Conservation (phyloP, 768 basidiomycete species). For the Rhizopogon roseolus region DNA sequence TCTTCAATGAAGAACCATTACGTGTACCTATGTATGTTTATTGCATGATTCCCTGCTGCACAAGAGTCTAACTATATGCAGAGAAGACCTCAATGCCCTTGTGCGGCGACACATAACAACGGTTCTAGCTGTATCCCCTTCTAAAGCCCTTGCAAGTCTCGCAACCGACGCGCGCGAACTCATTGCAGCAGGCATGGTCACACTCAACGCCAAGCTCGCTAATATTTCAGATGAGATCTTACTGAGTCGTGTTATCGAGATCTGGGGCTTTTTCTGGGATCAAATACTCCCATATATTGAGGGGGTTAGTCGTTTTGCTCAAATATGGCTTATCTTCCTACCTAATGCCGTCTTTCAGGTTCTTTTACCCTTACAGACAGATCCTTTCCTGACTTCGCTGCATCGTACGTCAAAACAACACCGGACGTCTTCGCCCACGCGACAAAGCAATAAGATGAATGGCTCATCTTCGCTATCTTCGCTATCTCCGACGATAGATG, state of each 20-base stretch:
- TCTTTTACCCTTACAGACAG: constrained; percentile 57
- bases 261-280: constrained; percentile 94
- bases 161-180: constrained; percentile 80
- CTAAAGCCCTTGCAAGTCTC: constrained; percentile 68
- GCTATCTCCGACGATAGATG: constrained; percentile 62
- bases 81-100: constrained; percentile 84
- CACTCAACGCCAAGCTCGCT: constrained; percentile 78
- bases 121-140: constrained; percentile 67
- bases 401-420: constrained; percentile 59
- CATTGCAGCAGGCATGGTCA: constrained; percentile 86
- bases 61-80: constrained; percentile 24
- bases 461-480: constrained; percentile 14
- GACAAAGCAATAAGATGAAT: constrained; percentile 43
- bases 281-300: constrained; percentile 84
- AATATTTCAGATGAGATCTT: constrained; percentile 77
- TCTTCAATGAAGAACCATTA: constrained; percentile 89
- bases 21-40: constrained; percentile 71
- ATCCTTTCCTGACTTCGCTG: constrained; percentile 61
- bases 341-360: constrained; percentile 36
- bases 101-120: constrained; percentile 75
- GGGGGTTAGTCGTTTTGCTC: constrained; percentile 50
- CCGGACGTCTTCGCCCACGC: constrained; percentile 44
- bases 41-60: neutral
- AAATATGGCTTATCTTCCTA: constrained; percentile 16
- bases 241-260: constrained; percentile 72